Conservation (phyloP, 176 grass and related monocot species). For the Chrysopogon serrulatus region DNA sequence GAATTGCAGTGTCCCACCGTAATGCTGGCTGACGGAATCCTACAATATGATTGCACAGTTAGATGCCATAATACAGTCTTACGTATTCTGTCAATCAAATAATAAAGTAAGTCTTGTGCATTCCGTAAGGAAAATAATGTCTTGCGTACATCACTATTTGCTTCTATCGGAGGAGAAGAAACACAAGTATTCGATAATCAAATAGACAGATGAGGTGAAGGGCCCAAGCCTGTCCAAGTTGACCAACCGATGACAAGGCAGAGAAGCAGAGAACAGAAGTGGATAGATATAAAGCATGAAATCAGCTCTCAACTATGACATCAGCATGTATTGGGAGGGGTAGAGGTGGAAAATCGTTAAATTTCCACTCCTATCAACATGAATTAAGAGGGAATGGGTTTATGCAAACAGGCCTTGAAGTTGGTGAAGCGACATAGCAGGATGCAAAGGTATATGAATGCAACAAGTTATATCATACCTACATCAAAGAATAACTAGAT, state of each 20-base stretch:
- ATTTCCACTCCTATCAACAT: neutral
- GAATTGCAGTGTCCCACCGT: conserved; percentile 34
- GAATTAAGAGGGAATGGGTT: neutral
- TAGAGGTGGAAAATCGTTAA: neutral
- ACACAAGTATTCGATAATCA: too few relatives aligned
- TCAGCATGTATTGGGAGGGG: neutral
- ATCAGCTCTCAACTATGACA: neutral
- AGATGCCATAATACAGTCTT: neutral
- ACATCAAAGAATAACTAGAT: neutral
- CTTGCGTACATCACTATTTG: neutral
- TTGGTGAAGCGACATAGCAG: neutral
- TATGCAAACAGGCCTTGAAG: neutral
- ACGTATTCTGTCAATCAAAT: neutral
- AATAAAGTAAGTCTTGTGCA: neutral
- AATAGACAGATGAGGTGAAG: neutral
- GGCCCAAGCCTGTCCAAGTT: neutral
- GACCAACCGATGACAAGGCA: neutral
- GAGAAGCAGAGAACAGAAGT: neutral
- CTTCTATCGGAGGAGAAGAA: neutral
- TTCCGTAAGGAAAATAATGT: neutral
- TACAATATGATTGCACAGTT: conserved; percentile 18
- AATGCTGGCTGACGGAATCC: conserved; percentile 42
- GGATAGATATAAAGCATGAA: neutral
- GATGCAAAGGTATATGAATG: neutral
- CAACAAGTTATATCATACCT: neutral